Percentiles rank a stretch among this genome's conserved stretches.
Conservation (phyloP, 2,329 filamentous ascomycete species). For the Monilinia fructicola region DNA sequence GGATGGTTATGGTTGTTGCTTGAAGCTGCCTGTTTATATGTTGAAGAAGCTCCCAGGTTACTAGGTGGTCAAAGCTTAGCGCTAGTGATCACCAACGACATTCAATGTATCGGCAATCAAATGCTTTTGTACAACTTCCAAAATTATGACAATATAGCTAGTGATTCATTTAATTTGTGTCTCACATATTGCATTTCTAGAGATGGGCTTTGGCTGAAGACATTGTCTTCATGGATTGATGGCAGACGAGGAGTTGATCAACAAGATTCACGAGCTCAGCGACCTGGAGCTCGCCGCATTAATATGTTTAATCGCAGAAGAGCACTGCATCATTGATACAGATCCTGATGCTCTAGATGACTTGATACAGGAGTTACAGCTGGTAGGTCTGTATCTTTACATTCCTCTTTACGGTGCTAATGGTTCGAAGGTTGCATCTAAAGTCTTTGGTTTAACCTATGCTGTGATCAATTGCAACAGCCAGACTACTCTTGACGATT, state of each 20-base stretch:
- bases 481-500: conserved; percentile 76
- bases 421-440: conserved; percentile 57
- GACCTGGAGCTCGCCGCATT: conserved; percentile 87
- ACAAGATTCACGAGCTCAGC: conserved; percentile 73
- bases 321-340: conserved; percentile 87
- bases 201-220: conserved; percentile 23
- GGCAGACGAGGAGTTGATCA: conserved; percentile 61
- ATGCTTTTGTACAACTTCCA: conserved; percentile 7
- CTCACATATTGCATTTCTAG: not conserved
- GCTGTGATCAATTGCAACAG: conserved; percentile 71
- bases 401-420: not conserved
- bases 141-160: conserved; percentile 1
- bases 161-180: conserved; percentile 6
- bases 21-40: conserved; percentile 18
- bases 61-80: conserved; percentile 37
- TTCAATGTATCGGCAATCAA: conserved; percentile 25
- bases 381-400: conserved; percentile 50
- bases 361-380: conserved; percentile 69
- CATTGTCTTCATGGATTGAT: conserved; percentile 45
- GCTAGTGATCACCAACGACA: conserved; percentile 30
- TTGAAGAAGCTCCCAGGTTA: conserved; percentile 26
- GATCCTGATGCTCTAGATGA: conserved; percentile 60
- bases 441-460: conserved; percentile 71
- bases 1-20: conserved; percentile 12
- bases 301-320: conserved; percentile 74